Evolutionary conservation across 768 basidiomycete species (phyloP), one percentile per base, ranked within the genome.

Genomic region (Trametes gibbosa): DNA sequence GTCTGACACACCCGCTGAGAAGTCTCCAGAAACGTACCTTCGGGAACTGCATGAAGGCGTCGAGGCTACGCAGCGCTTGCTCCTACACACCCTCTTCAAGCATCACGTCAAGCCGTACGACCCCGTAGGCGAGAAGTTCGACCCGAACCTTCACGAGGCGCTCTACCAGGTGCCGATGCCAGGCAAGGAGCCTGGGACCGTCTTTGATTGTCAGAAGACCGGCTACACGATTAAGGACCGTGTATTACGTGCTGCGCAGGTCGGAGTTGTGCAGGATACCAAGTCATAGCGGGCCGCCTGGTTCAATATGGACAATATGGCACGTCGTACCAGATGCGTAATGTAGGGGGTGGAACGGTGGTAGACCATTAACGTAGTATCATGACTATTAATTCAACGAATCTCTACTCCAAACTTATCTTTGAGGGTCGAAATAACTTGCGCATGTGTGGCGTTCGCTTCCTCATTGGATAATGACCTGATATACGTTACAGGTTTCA

Each of bases 141-240:
- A 99, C 74, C 96, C 97, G 16, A 98, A 98, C 74, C 75, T 78
- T 32, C 96, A 98, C 68, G 97, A 99, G 75, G 97, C 97, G 12
- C 79, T 97, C 25, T 98, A 92, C 75, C 93, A 95, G 76, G 91
- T 84, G 24, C 94, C 95, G 21, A 80, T 95, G 63, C 89, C 92
- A n/a, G 90, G 83, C 14, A 92, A 91, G 75, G 86, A 89, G 71
- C 85, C 93, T 1, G 96, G 96, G 14, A 88, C 89, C 2, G 88
- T 98, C 34, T 81, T 97, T 46, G 91, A 96, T 70, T 92, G 90
- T 70, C 89, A 90, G 72, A 95, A 96, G 78, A 78, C 79, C 55
- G 95, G 95, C 3, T 98, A 92, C 77, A 92, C 80, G 76, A 94
- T 99, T 77, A 97, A 96, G 76, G 92, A 93, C 65, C 84, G 97